Base-by-base conservation (phyloP, 345 rosid genomes). In the Linum lewisii region DNA sequence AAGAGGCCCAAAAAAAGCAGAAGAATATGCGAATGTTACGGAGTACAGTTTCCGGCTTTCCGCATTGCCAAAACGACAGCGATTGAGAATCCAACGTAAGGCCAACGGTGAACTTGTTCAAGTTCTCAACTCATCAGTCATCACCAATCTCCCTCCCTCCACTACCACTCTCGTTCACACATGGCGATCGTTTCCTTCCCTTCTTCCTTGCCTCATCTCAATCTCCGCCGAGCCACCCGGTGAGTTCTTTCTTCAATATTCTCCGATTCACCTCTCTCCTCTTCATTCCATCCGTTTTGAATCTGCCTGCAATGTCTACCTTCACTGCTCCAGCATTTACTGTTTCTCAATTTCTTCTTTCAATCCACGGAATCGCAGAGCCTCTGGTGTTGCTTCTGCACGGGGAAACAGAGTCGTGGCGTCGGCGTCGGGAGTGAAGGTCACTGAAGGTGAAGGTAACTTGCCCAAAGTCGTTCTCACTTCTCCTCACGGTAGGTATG, bases 391-490 rank as follows among this genome's bases (percentile, higher is more conserved):
- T 87, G 88, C 90, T 34, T 71, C 81, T 70, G 79, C 87, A 13
- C 57, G 71, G n/a, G 64, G 63, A 29, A 68, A 47, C 25, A 64
- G 64, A 59, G 76, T 65, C 62, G 24, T 62, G 24, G 55, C 62
- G 9, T 20, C 64, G 24, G 55, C 62, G 9, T 20, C 75, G 16
- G 93, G 95, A 58, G 90, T 88, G 55, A 72, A 69, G 64, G 69
- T 83, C 38, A 72, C 93, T 1, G 84, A 92, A 82, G 96, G 96
- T 26, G 82, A 84, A 77, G 96, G 95, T 66, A 86, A 71, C 71
- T 84, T 92, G 61, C 98, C 93, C 0, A 88, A 84, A 69, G 74
- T 88, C 66, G 85, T 88, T 24, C 90, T 92, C 36, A 79, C 90
- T 61, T 82, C 95, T 57, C 72, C 87, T 65, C 71, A 74, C 24